Conservation (phyloP, 2,329 filamentous ascomycete species). For the Aureobasidium sp. region DNA sequence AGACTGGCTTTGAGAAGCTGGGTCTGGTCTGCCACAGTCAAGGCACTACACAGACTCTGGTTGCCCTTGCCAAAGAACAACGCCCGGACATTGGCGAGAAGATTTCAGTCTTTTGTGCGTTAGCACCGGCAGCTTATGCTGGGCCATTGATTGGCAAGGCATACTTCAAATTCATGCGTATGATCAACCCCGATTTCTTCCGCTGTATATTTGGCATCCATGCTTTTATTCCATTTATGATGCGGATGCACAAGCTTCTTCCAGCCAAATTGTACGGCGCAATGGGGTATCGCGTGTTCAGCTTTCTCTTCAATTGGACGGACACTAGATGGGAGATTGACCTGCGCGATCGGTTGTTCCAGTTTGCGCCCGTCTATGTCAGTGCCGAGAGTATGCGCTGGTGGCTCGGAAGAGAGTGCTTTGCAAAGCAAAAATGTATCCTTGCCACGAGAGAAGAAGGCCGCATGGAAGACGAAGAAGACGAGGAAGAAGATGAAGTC, state of each 20-base stretch:
- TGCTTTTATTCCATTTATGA: conserved; percentile 89
- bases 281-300: conserved; percentile 82
- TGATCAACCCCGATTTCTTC: conserved; percentile 69
- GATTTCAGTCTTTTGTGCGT: conserved; percentile 80
- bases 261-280: conserved; percentile 64
- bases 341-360: conserved; percentile 74
- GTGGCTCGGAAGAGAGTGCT: conserved; percentile 88
- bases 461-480: conserved; percentile 48
- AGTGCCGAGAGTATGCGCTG: conserved; percentile 86
- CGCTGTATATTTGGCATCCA: conserved; percentile 82
- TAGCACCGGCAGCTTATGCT: conserved; percentile 85
- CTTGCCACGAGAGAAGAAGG: conserved; percentile 68
- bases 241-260: conserved; percentile 65
- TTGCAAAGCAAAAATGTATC: conserved; percentile 78
- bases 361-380: conserved; percentile 86
- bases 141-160: conserved; percentile 77
- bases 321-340: conserved; percentile 78
- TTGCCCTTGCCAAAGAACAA: conserved; percentile 84
- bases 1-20: conserved; percentile 76
- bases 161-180: conserved; percentile 85
- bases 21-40: conserved; percentile 83
- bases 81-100: conserved; percentile 74
- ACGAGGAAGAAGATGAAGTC: conserved; percentile 35
- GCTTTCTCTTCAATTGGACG: conserved; percentile 81
- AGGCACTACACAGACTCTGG: conserved; percentile 80